These are phyloP conservation scores for Paramecium octaurelia DNA, from an alignment of 73 alveolate species.

Conservation along the genomic window DNA sequence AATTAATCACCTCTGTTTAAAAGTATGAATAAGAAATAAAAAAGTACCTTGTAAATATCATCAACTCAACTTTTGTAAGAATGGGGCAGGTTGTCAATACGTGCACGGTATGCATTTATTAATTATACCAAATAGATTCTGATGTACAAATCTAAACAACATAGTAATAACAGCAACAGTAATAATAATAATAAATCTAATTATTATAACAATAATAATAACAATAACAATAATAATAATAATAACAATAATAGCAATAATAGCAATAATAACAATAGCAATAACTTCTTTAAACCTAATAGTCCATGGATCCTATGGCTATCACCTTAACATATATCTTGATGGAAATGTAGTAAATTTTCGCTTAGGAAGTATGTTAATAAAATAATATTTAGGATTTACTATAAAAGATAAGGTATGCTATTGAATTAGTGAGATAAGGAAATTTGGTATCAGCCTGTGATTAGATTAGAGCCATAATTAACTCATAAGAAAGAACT, in stretches of 20 bases:
- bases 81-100: constrained; percentile 27
- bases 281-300: not conserved
- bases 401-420: not conserved
- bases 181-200: not conserved
- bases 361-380: not conserved
- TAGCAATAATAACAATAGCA: not conserved
- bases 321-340: not conserved
- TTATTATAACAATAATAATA: not conserved
- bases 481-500: constrained; percentile 23
- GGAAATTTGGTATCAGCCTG: not conserved
- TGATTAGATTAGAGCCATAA: not conserved
- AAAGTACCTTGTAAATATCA: constrained; percentile 12
- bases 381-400: not conserved
- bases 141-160: not conserved
- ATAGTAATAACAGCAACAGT: not conserved
- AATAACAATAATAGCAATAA: not conserved
- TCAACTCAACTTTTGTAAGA: constrained; percentile 17
- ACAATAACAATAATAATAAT: not conserved
- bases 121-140: not conserved
- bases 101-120: constrained; percentile 20
- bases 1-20: not conserved
- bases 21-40: not conserved
- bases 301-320: not conserved
- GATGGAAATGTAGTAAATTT: not conserved
- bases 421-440: not conserved